phyloP scores from a whole-genome alignment of 805 yeast genomes.

The Zygoascus bituminiphila region DNA sequence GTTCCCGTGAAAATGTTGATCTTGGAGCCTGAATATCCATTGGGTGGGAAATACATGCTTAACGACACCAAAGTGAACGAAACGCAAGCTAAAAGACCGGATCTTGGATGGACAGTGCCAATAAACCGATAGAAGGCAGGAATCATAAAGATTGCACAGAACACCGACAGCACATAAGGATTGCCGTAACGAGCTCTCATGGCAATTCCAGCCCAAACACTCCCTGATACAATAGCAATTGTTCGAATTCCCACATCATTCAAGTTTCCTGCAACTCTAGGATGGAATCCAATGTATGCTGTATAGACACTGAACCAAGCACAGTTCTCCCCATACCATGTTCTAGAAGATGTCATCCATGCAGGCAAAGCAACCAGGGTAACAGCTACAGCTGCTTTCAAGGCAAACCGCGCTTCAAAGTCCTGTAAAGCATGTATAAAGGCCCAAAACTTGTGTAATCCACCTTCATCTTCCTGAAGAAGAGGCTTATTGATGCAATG shows the following conservation, averaged over 20 bases:
- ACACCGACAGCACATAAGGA: conserved; percentile 35
- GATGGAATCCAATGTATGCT: conserved; percentile 34
- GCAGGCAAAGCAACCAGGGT: conserved; percentile 37
- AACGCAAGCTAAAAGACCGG: conserved; percentile 35
- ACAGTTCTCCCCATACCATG: conserved; percentile 37
- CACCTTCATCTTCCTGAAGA: not conserved
- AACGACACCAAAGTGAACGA: conserved; percentile 36
- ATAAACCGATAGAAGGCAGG: conserved; percentile 31
- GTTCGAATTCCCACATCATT: conserved; percentile 28
- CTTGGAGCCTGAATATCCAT: not conserved
- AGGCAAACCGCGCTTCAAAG: conserved; percentile 37
- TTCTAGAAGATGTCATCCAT: conserved; percentile 33
- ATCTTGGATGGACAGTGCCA: conserved; percentile 35
- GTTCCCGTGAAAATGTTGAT: conserved; percentile 27
- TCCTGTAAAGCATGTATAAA: conserved; percentile 29
- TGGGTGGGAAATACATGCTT: conserved; percentile 19
- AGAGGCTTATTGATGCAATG: not conserved
- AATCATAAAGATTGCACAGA: conserved; percentile 32
- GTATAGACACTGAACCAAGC: conserved; percentile 39
- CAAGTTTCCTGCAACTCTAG: conserved; percentile 29
- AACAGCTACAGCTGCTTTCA: conserved; percentile 33
- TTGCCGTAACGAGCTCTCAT: conserved; percentile 33
- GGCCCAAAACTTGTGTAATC: conserved; percentile 34
- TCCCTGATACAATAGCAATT: conserved; percentile 32
- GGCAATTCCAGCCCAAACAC: conserved; percentile 43